Evolutionary conservation across 2,329 filamentous ascomycete genomes (phyloP), one percentile per base, ranked within the genome.

Genomic region (Pestalotiopsis sp.): DNA sequence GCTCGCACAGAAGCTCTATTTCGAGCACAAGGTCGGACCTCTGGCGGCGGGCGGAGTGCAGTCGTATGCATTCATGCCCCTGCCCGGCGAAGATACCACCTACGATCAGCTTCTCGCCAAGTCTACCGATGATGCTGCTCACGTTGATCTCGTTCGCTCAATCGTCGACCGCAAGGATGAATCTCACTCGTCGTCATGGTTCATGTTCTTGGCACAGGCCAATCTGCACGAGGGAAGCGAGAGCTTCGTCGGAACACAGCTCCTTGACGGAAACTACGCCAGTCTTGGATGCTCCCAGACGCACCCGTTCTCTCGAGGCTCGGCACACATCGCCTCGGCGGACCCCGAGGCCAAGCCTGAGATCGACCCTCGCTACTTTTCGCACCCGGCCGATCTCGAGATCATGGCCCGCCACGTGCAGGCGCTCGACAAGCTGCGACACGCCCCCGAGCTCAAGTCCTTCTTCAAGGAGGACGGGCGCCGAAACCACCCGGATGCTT

Each of bases 231-330:
- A 71, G 3, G 71, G 73, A 2, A 75, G 75, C 64, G 69, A 73
- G 4, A 75, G 77, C n/a, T 75, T 70, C 4, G 72, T 80, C 17
- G 71, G 74, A 59, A 82, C 83, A 72, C 75, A 78, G 0, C 69
- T 71, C 1, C 71, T 72, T 2, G 77, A 73, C 2, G 73, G 75
- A 1, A 72, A 79, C 3, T 74, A 82, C 17, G 75, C 76, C n/a
- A 80, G 82, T 0, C 74, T 79, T 11, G 79, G 78, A 69, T 84
- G 80, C 78, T 69, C 72, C 13, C 73, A 75, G 87, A 1, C 82
- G 11, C 68, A 84, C 13, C 81, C 81, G 11, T 79, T 83, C 68
- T 79, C 82, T 1, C 75, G 81, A 25, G 82, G 82, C 17, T 81
- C 77, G 68, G 77, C 84, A 12, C 81, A 84, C 69, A 75, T 85